Conservation (phyloP, 2,329 filamentous ascomycete species). For the Paecilomyces variotii region DNA sequence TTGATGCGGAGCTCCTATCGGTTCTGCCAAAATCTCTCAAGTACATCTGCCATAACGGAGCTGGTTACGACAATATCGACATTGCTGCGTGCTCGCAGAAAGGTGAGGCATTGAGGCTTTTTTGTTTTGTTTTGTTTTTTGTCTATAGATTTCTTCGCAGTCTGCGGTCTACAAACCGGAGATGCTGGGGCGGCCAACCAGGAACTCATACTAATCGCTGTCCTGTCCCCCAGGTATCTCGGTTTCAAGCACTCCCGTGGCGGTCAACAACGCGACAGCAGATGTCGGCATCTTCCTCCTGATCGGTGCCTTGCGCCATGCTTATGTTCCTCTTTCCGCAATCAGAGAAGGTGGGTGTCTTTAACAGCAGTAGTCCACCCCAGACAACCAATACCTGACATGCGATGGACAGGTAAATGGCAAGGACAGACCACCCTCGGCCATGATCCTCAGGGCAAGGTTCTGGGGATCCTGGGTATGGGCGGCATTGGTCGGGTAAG, state of each 20-base stretch:
- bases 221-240: conserved; percentile 20
- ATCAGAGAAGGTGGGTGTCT: conserved; percentile 29
- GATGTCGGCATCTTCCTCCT: conserved; percentile 41
- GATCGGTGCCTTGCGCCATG: conserved; percentile 39
- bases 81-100: conserved; percentile 44
- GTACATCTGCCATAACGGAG: conserved; percentile 48
- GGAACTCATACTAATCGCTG: neutral
- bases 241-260: conserved; percentile 39
- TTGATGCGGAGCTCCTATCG: conserved; percentile 41
- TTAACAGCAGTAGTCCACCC: neutral
- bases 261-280: conserved; percentile 40
- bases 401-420: conserved; percentile 26
- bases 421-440: conserved; percentile 34
- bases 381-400: neutral
- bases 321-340: conserved; percentile 33
- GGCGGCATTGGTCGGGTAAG: conserved; percentile 40
- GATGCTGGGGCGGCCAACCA: neutral
- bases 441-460: conserved; percentile 39
- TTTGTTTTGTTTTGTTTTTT: too few relatives aligned
- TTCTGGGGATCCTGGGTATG: conserved; percentile 41
- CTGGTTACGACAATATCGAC: conserved; percentile 56
- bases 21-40: conserved; percentile 38
- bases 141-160: neutral
- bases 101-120: conserved; percentile 12
- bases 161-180: neutral